Evolutionary conservation across 2,329 filamentous ascomycete genomes (phyloP).

Genomic region (Tolypocladium album): DNA sequence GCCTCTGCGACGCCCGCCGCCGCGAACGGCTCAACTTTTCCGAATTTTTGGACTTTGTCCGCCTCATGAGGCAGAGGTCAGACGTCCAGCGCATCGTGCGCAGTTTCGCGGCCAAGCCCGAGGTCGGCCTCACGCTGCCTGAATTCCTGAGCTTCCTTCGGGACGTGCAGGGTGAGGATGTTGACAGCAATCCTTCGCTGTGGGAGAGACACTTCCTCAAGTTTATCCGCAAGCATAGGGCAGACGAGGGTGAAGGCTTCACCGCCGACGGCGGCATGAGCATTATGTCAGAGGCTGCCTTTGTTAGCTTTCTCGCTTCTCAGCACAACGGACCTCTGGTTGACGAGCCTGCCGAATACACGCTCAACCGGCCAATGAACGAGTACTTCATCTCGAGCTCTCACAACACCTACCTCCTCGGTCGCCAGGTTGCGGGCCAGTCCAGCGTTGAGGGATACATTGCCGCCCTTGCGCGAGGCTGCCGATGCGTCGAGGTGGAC

Average conservation of each 20-base stretch:
- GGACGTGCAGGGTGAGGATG: slow-evolving; percentile 63
- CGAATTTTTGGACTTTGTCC: slow-evolving; percentile 78
- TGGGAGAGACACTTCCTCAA: slow-evolving; percentile 68
- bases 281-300: slow-evolving; percentile 65
- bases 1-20: slow-evolving; percentile 54
- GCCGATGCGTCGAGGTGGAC: slow-evolving; percentile 92
- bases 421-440: slow-evolving; percentile 77
- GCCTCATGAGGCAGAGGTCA: slow-evolving; percentile 69
- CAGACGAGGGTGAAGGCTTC: slow-evolving; percentile 30
- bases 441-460: slow-evolving; percentile 97
- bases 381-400: slow-evolving; percentile 98
- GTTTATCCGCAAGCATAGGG: slow-evolving; percentile 49
- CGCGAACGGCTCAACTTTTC: slow-evolving; percentile 61
- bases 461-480: slow-evolving; percentile 74
- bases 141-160: slow-evolving; percentile 71
- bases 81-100: slow-evolving; percentile 71
- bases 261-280: slow-evolving; percentile 34
- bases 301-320: slow-evolving; percentile 69
- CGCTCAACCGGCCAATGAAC: slow-evolving; percentile 75
- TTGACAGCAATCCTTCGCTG: slow-evolving; percentile 50
- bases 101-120: slow-evolving; percentile 44
- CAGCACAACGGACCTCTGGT: slow-evolving; percentile 59
- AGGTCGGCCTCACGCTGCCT: slow-evolving; percentile 54
- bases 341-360: slow-evolving; percentile 47
- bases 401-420: slow-evolving; percentile 93